Percentiles rank a stretch among this genome's conserved stretches.
These are phyloP conservation scores for Nemania abortiva DNA, from an alignment of 2,329 filamentous ascomycete genomes.

Conservation along the genomic window DNA sequence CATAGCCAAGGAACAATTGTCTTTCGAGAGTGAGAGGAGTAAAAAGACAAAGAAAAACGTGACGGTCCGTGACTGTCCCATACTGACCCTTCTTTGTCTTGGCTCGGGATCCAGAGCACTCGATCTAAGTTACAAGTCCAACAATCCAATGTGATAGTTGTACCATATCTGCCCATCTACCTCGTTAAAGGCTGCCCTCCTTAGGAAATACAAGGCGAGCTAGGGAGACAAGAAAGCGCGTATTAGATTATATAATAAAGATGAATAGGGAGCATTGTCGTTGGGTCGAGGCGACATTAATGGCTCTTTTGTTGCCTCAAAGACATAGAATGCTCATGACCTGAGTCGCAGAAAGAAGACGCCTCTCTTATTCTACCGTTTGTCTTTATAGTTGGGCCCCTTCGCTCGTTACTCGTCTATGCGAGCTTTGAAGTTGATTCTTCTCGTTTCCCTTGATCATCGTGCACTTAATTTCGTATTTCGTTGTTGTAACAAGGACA, in stretches of 20 bases:
- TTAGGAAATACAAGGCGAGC: not conserved
- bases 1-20: no score
- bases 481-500: constrained; percentile 21
- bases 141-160: not conserved
- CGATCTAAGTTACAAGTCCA: not conserved
- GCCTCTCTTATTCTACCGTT: constrained; percentile 7
- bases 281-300: not conserved
- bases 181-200: not conserved
- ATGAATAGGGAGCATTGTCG: not conserved
- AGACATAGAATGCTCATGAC: not conserved
- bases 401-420: constrained; percentile 6
- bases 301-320: constrained; percentile 21
- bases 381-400: constrained; percentile 21
- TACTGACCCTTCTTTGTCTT: constrained; percentile 7
- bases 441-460: constrained; percentile 2
- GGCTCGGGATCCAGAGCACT: no score
- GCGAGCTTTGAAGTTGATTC: constrained; percentile 15
- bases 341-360: constrained; percentile 1
- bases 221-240: not conserved
- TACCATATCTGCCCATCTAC: not conserved
- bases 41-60: no score
- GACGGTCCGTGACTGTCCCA: no score
- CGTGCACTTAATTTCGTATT: not conserved
- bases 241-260: constrained; percentile 1
- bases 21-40: no score